Evolutionary conservation across 2,329 filamentous ascomycete species (phyloP).

Genomic region (Exophiala bonariae): DNA sequence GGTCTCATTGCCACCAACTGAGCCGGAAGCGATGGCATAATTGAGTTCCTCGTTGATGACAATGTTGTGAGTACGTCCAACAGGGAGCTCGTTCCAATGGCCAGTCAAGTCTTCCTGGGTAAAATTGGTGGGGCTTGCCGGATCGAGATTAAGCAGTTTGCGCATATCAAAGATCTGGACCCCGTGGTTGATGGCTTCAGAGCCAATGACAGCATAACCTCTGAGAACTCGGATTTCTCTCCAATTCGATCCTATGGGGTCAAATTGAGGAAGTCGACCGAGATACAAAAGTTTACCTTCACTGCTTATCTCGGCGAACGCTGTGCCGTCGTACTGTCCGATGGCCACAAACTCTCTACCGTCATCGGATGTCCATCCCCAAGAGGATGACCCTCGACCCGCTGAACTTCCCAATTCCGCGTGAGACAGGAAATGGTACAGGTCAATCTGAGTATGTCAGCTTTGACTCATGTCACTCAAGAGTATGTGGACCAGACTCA

Average conservation of each 20-base stretch:
- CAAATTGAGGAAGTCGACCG: conserved; percentile 46
- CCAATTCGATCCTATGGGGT: conserved; percentile 30
- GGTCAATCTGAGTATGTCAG: conserved; percentile 9
- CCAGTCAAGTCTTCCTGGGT: conserved; percentile 44
- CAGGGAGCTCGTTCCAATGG: conserved; percentile 42
- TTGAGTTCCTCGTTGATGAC: conserved; percentile 52
- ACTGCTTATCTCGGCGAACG: conserved; percentile 49
- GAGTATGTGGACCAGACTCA: too few relatives aligned
- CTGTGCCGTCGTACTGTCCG: conserved; percentile 51
- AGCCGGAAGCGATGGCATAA: conserved; percentile 48
- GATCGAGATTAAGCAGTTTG: conserved; percentile 52
- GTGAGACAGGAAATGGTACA: conserved; percentile 23
- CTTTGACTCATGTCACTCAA: background rate
- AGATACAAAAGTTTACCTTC: conserved; percentile 48
- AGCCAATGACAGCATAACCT: conserved; percentile 41
- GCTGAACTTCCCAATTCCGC: conserved; percentile 11
- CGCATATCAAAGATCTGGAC: conserved; percentile 65
- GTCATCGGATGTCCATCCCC: conserved; percentile 50
- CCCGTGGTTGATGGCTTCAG: conserved; percentile 51
- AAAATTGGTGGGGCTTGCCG: conserved; percentile 43
- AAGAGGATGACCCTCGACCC: conserved; percentile 27
- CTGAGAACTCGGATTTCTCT: conserved; percentile 41
- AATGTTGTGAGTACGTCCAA: conserved; percentile 54
- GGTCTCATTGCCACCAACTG: conserved; percentile 41
- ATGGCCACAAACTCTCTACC: conserved; percentile 52